phyloP scores from a whole-genome alignment of 371 early-diverging fungal genomes.

The Rhizopus sp. region DNA sequence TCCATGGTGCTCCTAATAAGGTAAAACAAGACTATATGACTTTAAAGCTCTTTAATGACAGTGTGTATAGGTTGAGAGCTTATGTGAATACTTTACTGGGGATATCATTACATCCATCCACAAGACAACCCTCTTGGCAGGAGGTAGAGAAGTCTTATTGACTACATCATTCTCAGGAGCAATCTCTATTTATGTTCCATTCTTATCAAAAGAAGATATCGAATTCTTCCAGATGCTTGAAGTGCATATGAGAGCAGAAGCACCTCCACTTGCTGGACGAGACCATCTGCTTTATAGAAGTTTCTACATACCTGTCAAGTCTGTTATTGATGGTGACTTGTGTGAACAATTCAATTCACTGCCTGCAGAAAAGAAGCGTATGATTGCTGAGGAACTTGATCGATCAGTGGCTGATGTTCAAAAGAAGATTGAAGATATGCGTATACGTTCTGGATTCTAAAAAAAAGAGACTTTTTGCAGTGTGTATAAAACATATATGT shows the following conservation, averaged over 20 bases:
- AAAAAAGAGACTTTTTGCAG: not conserved
- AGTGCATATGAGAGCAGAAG: slow-evolving; percentile 82
- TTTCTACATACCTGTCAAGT: slow-evolving; percentile 79
- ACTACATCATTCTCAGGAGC: slow-evolving; percentile 87
- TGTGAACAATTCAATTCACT: slow-evolving; percentile 82
- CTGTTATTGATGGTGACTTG: slow-evolving; percentile 92
- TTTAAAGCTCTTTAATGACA: not conserved
- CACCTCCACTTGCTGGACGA: slow-evolving; percentile 81
- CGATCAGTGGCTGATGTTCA: slow-evolving; percentile 82
- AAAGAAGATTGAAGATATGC: slow-evolving; percentile 93
- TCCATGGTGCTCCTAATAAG: slow-evolving; percentile 89
- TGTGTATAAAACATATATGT: too few species aligned
- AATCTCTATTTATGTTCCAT: slow-evolving; percentile 85
- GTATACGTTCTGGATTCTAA: slow-evolving; percentile 61
- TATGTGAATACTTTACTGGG: slow-evolving; percentile 83
- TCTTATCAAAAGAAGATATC: slow-evolving; percentile 85
- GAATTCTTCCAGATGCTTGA: slow-evolving; percentile 94
- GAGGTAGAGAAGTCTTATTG: slow-evolving; percentile 84
- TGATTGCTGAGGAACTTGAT: slow-evolving; percentile 89
- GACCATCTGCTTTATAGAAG: slow-evolving; percentile 89
- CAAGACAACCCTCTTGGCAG: slow-evolving; percentile 77
- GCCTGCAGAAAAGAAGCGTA: slow-evolving; percentile 68
- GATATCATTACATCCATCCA: slow-evolving; percentile 84
- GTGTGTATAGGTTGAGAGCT: slow-evolving; percentile 46
- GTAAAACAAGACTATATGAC: slow-evolving; percentile 35